A percentile compares a stretch with the other conserved stretches of the same genome.
phyloP scores from a whole-genome alignment of 257 asterid species.

The Capsicum pubescens region DNA sequence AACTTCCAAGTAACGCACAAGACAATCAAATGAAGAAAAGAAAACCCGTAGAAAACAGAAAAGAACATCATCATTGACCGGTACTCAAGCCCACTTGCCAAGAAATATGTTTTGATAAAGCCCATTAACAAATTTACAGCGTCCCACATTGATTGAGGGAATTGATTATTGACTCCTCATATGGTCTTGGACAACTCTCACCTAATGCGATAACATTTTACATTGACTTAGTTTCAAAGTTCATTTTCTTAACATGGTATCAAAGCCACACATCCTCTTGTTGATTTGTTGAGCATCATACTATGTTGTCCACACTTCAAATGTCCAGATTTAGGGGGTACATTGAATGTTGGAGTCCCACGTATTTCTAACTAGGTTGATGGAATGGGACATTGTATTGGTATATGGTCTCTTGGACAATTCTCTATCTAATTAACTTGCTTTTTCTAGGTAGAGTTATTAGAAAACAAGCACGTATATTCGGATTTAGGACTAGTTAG shows the following conservation, averaged over 20 bases:
- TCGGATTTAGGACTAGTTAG: background rate
- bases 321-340: background rate
- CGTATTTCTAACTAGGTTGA: too few species aligned
- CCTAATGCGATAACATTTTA: background rate
- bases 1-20: background rate
- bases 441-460: background rate
- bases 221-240: background rate
- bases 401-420: too few species aligned
- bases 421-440: too few species aligned
- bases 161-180: background rate
- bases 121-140: background rate
- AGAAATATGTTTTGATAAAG: background rate
- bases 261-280: background rate
- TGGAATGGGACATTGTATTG: too few species aligned
- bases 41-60: background rate
- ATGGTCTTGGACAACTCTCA: background rate
- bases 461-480: background rate
- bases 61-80: background rate
- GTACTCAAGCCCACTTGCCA: background rate
- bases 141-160: background rate
- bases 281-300: background rate
- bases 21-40: background rate
- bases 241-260: constrained; percentile 21
- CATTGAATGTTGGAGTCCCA: background rate
- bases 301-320: background rate